Evolutionary conservation across 2,329 filamentous ascomycete genomes (phyloP).

Genomic region (Aspergillus sp.): DNA sequence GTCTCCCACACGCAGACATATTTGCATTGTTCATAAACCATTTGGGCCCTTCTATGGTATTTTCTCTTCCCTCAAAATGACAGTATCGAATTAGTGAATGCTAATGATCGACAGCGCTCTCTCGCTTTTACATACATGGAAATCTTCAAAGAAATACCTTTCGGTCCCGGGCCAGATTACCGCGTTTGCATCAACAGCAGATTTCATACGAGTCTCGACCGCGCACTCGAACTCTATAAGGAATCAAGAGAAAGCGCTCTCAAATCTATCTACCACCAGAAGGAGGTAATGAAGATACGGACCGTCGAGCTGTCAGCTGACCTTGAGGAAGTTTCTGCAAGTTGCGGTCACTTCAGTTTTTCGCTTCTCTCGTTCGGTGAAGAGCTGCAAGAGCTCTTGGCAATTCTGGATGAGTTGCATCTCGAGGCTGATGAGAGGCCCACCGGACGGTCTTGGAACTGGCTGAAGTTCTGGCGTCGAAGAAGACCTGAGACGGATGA

Average conservation of each 20-base stretch:
- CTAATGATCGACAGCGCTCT: conserved; percentile 55
- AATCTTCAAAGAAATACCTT: conserved; percentile 81
- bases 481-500: conserved; percentile 8
- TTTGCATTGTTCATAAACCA: conserved; percentile 85
- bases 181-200: conserved; percentile 70
- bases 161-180: conserved; percentile 60
- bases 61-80: not conserved
- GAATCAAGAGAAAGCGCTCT: conserved; percentile 69
- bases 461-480: conserved; percentile 70
- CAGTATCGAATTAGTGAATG: not conserved
- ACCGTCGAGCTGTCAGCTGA: conserved; percentile 78
- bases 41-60: conserved; percentile 79
- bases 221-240: conserved; percentile 75
- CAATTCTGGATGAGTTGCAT: conserved; percentile 79
- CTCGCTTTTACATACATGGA: conserved; percentile 85
- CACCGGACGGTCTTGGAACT: conserved; percentile 66
- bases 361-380: conserved; percentile 85
- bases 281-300: conserved; percentile 61
- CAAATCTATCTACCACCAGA: conserved; percentile 70
- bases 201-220: conserved; percentile 70
- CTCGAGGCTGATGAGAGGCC: conserved; percentile 56
- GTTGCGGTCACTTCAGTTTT: conserved; percentile 93
- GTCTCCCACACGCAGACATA: conserved; percentile 62
- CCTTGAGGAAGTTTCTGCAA: conserved; percentile 95
- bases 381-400: conserved; percentile 75